These are phyloP conservation scores for Colletotrichum viniferum DNA, from an alignment of 2,329 filamentous ascomycete genomes.

Conservation along the genomic window DNA sequence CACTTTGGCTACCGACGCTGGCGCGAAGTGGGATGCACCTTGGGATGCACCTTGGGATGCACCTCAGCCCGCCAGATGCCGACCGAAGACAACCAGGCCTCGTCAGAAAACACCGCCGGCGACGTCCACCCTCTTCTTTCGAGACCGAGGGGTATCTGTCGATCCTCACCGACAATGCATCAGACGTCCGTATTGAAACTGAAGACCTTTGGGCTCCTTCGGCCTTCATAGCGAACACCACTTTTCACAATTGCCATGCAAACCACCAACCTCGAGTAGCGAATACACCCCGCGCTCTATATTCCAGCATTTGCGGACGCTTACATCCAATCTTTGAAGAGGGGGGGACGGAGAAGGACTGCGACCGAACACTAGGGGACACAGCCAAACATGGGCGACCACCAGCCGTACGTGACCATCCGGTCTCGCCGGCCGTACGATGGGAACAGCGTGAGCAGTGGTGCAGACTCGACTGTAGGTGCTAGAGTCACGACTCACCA, in stretches of 20 bases:
- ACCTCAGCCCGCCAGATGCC: neutral
- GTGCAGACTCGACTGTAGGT: conserved; percentile 55
- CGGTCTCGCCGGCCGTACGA: conserved; percentile 52
- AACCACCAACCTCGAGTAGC: neutral
- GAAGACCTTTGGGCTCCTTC: conserved; percentile 1
- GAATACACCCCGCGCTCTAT: neutral
- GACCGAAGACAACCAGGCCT: neutral
- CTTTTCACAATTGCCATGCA: neutral
- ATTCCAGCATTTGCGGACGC: neutral
- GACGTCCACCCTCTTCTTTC: neutral
- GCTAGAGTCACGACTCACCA: conserved; percentile 2
- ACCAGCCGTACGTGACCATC: conserved; percentile 57
- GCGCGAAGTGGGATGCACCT: conserved; percentile 9
- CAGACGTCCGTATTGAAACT: neutral
- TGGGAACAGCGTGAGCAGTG: conserved; percentile 49
- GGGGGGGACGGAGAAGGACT: neutral
- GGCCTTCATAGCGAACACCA: neutral
- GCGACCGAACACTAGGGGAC: neutral
- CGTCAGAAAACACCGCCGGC: neutral
- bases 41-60: too few species aligned
- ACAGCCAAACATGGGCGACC: conserved; percentile 16
- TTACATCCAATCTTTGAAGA: neutral
- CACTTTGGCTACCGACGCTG: conserved; percentile 17
- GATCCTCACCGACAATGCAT: neutral
- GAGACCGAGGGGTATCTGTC: neutral